Evolutionary conservation across 1,139 yeast species (phyloP), one percentile per base, ranked within the genome.

Genomic region (Yamadazyma aaseri): DNA sequence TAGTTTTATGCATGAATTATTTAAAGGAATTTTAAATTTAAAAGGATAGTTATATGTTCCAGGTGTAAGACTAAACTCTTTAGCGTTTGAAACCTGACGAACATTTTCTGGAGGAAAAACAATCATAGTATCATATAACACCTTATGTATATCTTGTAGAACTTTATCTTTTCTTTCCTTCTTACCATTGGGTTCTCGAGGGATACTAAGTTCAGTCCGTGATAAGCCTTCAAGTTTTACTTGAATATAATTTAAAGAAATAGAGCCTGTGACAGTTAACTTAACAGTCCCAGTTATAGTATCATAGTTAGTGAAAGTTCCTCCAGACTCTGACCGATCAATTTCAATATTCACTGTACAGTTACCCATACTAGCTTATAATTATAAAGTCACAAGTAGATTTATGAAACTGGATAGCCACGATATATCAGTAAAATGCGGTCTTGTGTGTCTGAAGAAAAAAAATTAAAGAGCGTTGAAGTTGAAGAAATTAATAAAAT

Each of bases 41-140:
- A 81, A 81, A 5, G 80, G 79, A 48, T 79, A 81, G 2, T 60
- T 49, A 50, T 81, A 79, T 22, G 64, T 64, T 0, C 87, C 87
- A 0, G 84, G 76, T 2, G 77, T 67, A 37, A 81, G 58, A 0
- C 86, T 79, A 51, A 73, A 79, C 34, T 76, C 79, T 39, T 69
- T 68, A 4, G 75, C 64, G 31, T 58, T 59, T 14, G 77, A 64
- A 2, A 71, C 75, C 27, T 63, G 51, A 9, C 76, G 57, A 17
- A 79, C 64, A 33, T 78, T 75, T 18, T 58, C 63, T 0, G 86
- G 83, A 0, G 87, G 86, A 45, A 80, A 81, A 17, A 80, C 80
- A 1, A 77, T 67, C 29, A 54, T 42, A 0, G 80, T 70, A 36
- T 76, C 75, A 45, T 79, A 79, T 27, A 81, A 59, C 11, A 80